These are phyloP conservation scores for Urochloa ruziziensis DNA, from an alignment of 176 grass and related monocot genomes.

Conservation along the genomic window DNA sequence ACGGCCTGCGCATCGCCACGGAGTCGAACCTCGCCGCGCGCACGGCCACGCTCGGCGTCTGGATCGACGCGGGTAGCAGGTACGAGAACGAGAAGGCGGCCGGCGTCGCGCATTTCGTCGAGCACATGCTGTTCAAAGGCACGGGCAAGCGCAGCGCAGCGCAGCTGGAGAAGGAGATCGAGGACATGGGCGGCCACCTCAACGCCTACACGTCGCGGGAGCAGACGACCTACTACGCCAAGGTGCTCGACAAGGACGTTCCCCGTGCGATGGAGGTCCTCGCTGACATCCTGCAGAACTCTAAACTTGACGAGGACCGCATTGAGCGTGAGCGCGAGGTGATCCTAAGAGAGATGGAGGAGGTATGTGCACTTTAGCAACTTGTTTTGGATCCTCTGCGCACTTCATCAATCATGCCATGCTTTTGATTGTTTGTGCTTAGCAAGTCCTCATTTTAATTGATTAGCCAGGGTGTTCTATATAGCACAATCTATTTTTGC, in stretches of 20 bases:
- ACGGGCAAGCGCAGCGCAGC: conserved; percentile 56
- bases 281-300: conserved; percentile 84
- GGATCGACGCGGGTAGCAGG: conserved; percentile 95
- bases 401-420: neutral
- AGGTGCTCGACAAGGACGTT: conserved; percentile 90
- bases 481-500: neutral
- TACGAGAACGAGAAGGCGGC: conserved; percentile 72
- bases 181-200: conserved; percentile 91
- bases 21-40: conserved; percentile 72
- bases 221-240: conserved; percentile 93
- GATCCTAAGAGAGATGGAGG: conserved; percentile 94
- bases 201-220: conserved; percentile 97
- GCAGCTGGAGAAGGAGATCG: conserved; percentile 94
- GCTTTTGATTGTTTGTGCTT: neutral
- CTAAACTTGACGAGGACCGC: conserved; percentile 55
- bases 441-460: neutral
- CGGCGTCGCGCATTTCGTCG: conserved; percentile 98
- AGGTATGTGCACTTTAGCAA: conserved; percentile 46
- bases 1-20: conserved; percentile 86
- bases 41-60: conserved; percentile 90
- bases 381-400: neutral
- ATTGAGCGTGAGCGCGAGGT: conserved; percentile 79
- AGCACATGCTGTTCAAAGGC: conserved; percentile 99
- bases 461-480: neutral
- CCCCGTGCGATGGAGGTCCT: conserved; percentile 70